Evolutionary conservation across 768 basidiomycete species (phyloP).

Genomic region (Russula olivacea): DNA sequence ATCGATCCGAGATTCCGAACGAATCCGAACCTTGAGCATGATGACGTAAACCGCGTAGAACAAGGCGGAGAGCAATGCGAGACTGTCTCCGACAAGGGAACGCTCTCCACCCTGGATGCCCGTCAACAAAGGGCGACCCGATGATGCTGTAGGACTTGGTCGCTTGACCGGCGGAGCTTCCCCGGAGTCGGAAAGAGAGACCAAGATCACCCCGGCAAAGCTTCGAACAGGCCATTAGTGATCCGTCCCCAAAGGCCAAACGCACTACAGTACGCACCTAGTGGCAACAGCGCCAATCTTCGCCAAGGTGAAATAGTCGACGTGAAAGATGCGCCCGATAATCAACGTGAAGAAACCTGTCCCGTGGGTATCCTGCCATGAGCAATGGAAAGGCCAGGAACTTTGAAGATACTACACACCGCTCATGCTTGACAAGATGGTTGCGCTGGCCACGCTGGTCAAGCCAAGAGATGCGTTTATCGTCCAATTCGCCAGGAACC

Average conservation of each 20-base stretch:
- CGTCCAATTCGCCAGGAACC: constrained; percentile 94
- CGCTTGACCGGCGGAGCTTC: constrained; percentile 17
- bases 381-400: not conserved
- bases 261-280: constrained; percentile 49
- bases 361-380: not conserved
- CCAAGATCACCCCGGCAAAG: constrained; percentile 77
- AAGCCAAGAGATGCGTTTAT: constrained; percentile 78
- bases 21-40: constrained; percentile 82
- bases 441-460: constrained; percentile 92
- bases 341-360: constrained; percentile 90
- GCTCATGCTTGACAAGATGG: constrained; percentile 83
- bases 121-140: constrained; percentile 6
- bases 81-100: constrained; percentile 60
- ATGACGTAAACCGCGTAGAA: constrained; percentile 88
- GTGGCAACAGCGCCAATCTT: constrained; percentile 75
- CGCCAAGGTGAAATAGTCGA: constrained; percentile 66
- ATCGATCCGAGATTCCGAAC: constrained; percentile 73
- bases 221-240: constrained; percentile 36
- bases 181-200: constrained; percentile 79
- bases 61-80: constrained; percentile 81
- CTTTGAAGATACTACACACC: constrained; percentile 44
- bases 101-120: constrained; percentile 24
- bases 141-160: constrained; percentile 13
- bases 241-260: not conserved
- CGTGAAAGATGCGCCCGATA: constrained; percentile 72